Evolutionary conservation across 2,329 filamentous ascomycete genomes (phyloP), one percentile per base, ranked within the genome.

Genomic region (Talaromyces sp.): DNA sequence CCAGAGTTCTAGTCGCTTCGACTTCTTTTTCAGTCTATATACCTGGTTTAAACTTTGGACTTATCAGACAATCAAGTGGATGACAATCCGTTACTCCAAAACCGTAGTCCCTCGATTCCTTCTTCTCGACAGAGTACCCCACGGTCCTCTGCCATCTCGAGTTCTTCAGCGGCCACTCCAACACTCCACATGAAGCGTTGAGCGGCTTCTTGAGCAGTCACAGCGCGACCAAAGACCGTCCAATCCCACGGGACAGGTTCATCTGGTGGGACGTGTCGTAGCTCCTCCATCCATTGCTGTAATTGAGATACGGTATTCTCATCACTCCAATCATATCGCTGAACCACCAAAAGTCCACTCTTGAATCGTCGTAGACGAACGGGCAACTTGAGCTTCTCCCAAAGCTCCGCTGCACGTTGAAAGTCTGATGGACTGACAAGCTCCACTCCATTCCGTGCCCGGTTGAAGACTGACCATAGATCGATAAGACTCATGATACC

Each of bases 131-230:
- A 97, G 17, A 99, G 71, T 2, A 86, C 85, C 0, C 94, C 94
- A 51, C 83, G 85, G 70, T 97, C 93, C 72, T 99, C 94, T 0
- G 92, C 92, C 93, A 99, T 97, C 69, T 97, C 90, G 11, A 99
- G 80, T 75, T 99, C 94, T 70, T 97, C 94, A 54, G 88, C 89
- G 1, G 94, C 94, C 19, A 99, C 93, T 8, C 94, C 94, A 7
- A 99, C 88, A 69, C 94, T 97, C 94, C 94, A 99, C 5, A 92
- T 90, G 73, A 99, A 99, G 45, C 85, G 81, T 71, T 95, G 90
- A 0, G 94, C 94, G 0, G 86, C 85, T 67, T 97, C 92, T 67
- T 94, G 90, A 1, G 91, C 91, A 13, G 91, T 97, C 24, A 97
- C 86, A 9, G 94, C 91, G 51, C 87, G 83, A 0, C 94, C 92